Percentiles rank a stretch among this genome's conserved stretches.
phyloP scores from a whole-genome alignment of 352 stramenopile genomes.

The Globisporangium uncinulatum region DNA sequence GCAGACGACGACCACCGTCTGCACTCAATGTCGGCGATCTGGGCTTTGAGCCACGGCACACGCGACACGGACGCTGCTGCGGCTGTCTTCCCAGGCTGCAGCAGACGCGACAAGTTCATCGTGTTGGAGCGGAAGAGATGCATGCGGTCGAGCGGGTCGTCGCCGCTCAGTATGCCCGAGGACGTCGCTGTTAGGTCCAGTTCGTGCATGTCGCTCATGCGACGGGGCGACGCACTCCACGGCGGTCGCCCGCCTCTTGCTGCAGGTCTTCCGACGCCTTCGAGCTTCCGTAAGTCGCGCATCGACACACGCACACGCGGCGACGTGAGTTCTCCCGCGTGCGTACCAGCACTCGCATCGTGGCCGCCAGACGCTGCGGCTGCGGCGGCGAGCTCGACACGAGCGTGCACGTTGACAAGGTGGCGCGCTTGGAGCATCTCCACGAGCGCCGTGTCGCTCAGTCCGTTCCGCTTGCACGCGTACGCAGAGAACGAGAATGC shows the following conservation, averaged over 20 bases:
- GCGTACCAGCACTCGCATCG: background rate
- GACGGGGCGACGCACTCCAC: conserved; percentile 37
- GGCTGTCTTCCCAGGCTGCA: conserved; percentile 28
- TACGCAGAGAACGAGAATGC: conserved; percentile 79
- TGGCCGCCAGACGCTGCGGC: conserved; percentile 11
- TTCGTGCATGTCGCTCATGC: conserved; percentile 36
- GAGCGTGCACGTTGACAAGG: conserved; percentile 69
- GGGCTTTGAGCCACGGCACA: conserved; percentile 67
- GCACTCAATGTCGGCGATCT: conserved; percentile 84
- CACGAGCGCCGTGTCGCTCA: conserved; percentile 79
- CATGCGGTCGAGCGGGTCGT: conserved; percentile 10
- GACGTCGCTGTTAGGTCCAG: conserved; percentile 4
- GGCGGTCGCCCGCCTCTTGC: conserved; percentile 1
- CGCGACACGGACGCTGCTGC: conserved; percentile 11
- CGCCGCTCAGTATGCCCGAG: background rate
- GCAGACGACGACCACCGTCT: conserved; percentile 77
- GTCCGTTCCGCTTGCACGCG: conserved; percentile 74
- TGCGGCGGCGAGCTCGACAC: conserved; percentile 41
- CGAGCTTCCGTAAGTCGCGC: conserved; percentile 10
- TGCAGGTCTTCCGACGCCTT: conserved; percentile 4
- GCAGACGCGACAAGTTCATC: conserved; percentile 30
- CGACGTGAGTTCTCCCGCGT: conserved; percentile 11
- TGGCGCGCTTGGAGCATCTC: conserved; percentile 84
- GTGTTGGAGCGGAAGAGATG: conserved; percentile 34
- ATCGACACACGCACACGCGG: conserved; percentile 22